Evolutionary conservation across 371 early-diverging fungal genomes (phyloP).

Genomic region (Circinella umbellata): DNA sequence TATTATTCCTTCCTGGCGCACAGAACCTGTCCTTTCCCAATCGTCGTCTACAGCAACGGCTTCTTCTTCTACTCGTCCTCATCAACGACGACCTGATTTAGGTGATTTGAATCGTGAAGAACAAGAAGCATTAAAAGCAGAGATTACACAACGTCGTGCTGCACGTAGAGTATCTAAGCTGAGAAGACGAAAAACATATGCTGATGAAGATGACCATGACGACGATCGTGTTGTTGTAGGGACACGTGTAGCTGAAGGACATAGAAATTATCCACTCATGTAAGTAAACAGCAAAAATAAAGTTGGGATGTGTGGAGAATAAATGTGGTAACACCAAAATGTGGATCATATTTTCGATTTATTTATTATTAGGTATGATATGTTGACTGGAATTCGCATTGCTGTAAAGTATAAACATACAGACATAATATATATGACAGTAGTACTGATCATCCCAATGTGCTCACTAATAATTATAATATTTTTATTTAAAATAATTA

Average conservation of each 20-base stretch:
- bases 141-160: conserved; percentile 42
- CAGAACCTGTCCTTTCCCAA: background rate
- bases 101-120: conserved; percentile 27
- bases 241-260: conserved; percentile 69
- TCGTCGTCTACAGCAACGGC: background rate
- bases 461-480: background rate
- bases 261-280: conserved; percentile 87
- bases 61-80: background rate
- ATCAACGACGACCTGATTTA: background rate
- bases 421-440: background rate
- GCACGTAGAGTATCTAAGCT: conserved; percentile 46
- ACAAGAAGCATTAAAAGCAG: conserved; percentile 37
- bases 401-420: conserved; percentile 41
- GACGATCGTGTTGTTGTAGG: conserved; percentile 65
- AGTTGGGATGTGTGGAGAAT: background rate
- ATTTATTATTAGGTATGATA: conserved; percentile 63
- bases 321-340: background rate
- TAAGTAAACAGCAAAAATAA: conserved; percentile 30
- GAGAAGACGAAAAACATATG: conserved; percentile 16
- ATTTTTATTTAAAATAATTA: background rate
- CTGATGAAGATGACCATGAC: conserved; percentile 34
- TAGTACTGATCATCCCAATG: background rate
- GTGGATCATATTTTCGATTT: no score
- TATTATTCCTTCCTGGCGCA: background rate
- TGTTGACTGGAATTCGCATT: conserved; percentile 93